Evolutionary conservation across 1,284 basidiomycete genomes (phyloP).

Genomic region (Ceratobasidium sp.): DNA sequence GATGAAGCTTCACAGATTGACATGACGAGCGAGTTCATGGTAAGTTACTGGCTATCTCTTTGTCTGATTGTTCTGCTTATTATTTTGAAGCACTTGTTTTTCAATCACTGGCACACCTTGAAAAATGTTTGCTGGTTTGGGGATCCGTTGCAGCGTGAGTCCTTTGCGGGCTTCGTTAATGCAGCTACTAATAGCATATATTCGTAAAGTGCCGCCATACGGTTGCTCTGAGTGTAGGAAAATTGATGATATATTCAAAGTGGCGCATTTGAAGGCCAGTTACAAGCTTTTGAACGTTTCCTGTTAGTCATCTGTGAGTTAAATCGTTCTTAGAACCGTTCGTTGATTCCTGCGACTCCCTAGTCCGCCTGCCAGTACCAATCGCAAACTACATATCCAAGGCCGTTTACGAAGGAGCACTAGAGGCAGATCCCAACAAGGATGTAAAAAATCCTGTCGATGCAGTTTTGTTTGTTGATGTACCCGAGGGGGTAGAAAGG

Average conservation of each 20-base stretch:
- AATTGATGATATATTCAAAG: slow-evolving; percentile 57
- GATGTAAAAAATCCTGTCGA: not conserved
- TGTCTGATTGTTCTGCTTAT: not conserved
- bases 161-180: not conserved
- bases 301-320: slow-evolving; percentile 55
- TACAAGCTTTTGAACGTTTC: slow-evolving; percentile 53
- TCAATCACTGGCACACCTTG: slow-evolving; percentile 54
- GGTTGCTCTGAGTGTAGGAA: slow-evolving; percentile 54
- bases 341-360: not conserved
- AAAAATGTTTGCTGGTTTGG: slow-evolving; percentile 74
- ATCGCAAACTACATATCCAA: slow-evolving; percentile 75
- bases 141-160: slow-evolving; percentile 74
- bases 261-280: slow-evolving; percentile 50
- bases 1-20: slow-evolving; percentile 74
- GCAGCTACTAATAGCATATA: not conserved
- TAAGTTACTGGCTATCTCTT: slow-evolving; percentile 41
- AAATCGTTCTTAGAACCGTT: not conserved
- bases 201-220: slow-evolving; percentile 58
- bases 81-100: slow-evolving; percentile 52
- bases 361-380: slow-evolving; percentile 78
- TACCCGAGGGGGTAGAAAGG: slow-evolving; percentile 51
- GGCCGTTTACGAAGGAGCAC: slow-evolving; percentile 62
- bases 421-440: slow-evolving; percentile 48
- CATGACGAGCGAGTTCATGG: slow-evolving; percentile 58
- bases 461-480: slow-evolving; percentile 56